Evolutionary conservation across 345 rosid species (phyloP), one percentile per base, ranked within the genome.

Genomic region (Eucalyptus coolabah): DNA sequence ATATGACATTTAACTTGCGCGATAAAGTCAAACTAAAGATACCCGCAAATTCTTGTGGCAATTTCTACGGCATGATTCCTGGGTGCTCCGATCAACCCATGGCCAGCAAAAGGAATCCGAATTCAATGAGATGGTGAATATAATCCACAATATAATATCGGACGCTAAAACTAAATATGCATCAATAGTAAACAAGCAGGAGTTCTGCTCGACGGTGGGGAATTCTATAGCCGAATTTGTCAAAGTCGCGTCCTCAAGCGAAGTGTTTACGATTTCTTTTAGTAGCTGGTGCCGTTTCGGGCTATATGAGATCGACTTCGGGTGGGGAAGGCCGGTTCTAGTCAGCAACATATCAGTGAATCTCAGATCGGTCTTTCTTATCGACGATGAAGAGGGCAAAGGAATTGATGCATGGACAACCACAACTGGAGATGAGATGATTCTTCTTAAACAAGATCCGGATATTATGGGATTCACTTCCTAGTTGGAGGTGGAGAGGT

Each of bases 321-420:
- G 96, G 17, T 95, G 96, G 95, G 95, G 95, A 80, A 92, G 89
- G 56, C 96, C 96, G 21, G 89, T 59, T 86, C 92, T 93, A 91
- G 92, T 92, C 28, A 92, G 93, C 12, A 92, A 91, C 54, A 92
- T 89, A 87, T 91, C 87, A 42, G 72, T 90, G 88, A 92, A 42
- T 23, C 9, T 86, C 65, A 92, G 92, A 82, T 80, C 92, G 23
- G 88, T 93, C 87, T 44, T 90, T 72, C 63, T 95, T 59, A 88
- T 90, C 87, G 96, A 95, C 89, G 86, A 91, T 9, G 92, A 91
- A 86, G 89, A 80, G 86, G 92, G 93, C 40, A 47, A 42, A 8
- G 95, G 92, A n/a, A 63, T 95, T 77, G 96, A 95, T 88, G 95
- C 95, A 50, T 93, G 95, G 95, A 86, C 89, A 32, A 94, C 93